phyloP scores from a whole-genome alignment of 345 rosid species.

The Balakata baccata region DNA sequence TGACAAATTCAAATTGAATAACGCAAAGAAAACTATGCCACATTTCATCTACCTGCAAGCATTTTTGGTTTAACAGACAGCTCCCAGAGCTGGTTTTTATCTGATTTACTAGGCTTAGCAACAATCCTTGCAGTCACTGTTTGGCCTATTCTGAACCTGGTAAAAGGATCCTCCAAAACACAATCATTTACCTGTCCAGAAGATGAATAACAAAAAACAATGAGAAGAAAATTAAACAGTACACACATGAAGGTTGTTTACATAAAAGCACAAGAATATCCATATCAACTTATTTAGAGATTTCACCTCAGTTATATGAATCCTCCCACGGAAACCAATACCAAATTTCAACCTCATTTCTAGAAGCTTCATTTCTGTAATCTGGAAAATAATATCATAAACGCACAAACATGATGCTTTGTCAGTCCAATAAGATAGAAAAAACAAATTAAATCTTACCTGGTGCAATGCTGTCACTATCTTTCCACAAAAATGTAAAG shows the following conservation, averaged over 20 bases:
- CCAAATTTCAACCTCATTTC: conserved; percentile 87
- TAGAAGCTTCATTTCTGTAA: conserved; percentile 81
- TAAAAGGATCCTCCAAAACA: conserved; percentile 54
- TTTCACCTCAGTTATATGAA: conserved; percentile 88
- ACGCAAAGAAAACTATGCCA: conserved; percentile 13
- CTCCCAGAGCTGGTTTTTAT: conserved; percentile 66
- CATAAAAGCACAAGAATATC: conserved; percentile 15
- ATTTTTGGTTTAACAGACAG: conserved; percentile 64
- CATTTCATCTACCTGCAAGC: conserved; percentile 50
- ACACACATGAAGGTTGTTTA: background rate
- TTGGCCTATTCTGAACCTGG: conserved; percentile 75
- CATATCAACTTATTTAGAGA: conserved; percentile 15
- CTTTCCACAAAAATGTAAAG: background rate
- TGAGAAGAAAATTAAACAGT: conserved; percentile 5
- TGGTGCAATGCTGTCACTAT: background rate
- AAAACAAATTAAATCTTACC: background rate
- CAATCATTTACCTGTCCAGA: conserved; percentile 48
- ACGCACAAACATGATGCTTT: background rate
- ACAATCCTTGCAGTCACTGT: conserved; percentile 73
- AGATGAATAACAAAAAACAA: conserved; percentile 22
- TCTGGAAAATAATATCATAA: conserved; percentile 40
- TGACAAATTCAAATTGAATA: background rate
- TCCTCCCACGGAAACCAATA: conserved; percentile 67
- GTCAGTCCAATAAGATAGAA: background rate
- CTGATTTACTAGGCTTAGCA: conserved; percentile 49